phyloP scores from a whole-genome alignment of 306 rosid species.

The cucumber (Cucumis sativus) region DNA sequence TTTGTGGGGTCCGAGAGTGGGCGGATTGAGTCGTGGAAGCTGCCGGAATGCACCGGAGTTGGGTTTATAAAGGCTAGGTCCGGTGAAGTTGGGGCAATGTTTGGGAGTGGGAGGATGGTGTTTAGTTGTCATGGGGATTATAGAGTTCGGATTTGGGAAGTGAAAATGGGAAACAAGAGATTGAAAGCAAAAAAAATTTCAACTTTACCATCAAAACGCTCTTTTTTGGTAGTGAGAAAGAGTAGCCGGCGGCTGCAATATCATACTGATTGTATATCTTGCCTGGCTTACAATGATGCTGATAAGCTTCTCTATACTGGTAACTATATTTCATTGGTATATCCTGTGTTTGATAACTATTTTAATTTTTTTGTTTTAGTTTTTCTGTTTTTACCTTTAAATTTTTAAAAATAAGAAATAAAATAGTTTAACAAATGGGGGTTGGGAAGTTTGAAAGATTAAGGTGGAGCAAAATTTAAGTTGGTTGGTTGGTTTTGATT shows the following conservation, averaged over 20 bases:
- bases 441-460: too few species aligned
- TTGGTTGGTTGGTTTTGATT: too few species aligned
- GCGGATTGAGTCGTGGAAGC: slow-evolving; percentile 38
- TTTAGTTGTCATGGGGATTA: slow-evolving; percentile 35
- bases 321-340: not conserved
- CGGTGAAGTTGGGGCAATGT: slow-evolving; percentile 33
- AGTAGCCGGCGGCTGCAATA: slow-evolving; percentile 2
- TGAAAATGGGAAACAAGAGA: slow-evolving; percentile 15
- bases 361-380: too few species aligned
- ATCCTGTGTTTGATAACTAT: too few species aligned
- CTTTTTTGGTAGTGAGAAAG: slow-evolving; percentile 18
- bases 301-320: slow-evolving; percentile 39
- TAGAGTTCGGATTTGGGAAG: slow-evolving; percentile 33
- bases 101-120: slow-evolving; percentile 21
- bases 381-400: too few species aligned
- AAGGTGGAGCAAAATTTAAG: too few species aligned
- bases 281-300: slow-evolving; percentile 39
- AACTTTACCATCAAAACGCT: slow-evolving; percentile 23
- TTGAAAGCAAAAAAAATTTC: slow-evolving; percentile 28
- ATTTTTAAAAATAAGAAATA: too few species aligned
- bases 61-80: slow-evolving; percentile 27
- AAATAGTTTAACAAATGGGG: too few species aligned
- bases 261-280: slow-evolving; percentile 29
- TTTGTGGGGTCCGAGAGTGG: slow-evolving; percentile 40
- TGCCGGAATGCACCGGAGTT: slow-evolving; percentile 37